These are phyloP conservation scores for Globisporangium emineosum DNA, from an alignment of 352 stramenopile genomes.

Conservation along the genomic window DNA sequence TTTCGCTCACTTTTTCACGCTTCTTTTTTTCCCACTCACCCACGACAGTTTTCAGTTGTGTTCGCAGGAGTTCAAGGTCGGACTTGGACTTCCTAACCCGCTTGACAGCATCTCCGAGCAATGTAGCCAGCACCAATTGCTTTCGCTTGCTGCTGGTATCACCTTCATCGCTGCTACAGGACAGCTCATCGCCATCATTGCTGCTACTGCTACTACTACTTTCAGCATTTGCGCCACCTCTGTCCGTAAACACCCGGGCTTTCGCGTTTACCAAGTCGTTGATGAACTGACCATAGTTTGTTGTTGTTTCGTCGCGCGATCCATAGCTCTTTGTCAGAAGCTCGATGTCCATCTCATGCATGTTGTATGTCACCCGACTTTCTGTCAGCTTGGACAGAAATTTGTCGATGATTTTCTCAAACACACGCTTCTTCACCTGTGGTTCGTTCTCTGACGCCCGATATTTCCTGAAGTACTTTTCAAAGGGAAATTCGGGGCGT, in stretches of 20 bases:
- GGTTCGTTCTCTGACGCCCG: slow-evolving; percentile 30
- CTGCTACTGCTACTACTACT: slow-evolving; percentile 26
- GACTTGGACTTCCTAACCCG: slow-evolving; percentile 29
- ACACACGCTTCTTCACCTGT: slow-evolving; percentile 52
- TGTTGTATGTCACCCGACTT: slow-evolving; percentile 55
- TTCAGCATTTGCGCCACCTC: slow-evolving; percentile 2
- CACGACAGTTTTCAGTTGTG: slow-evolving; percentile 18
- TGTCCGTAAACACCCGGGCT: slow-evolving; percentile 4
- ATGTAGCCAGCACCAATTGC: slow-evolving; percentile 21
- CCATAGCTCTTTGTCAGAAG: slow-evolving; percentile 34
- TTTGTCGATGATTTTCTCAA: slow-evolving; percentile 76
- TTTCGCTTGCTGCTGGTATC: slow-evolving; percentile 26
- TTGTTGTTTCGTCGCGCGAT: slow-evolving; percentile 20
- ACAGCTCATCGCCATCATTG: slow-evolving; percentile 33
- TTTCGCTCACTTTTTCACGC: slow-evolving; percentile 40
- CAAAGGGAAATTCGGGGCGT: slow-evolving; percentile 55
- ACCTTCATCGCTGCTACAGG: slow-evolving; percentile 47
- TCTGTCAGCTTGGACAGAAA: slow-evolving; percentile 60
- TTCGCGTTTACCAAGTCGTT: slow-evolving; percentile 40
- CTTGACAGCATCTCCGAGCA: slow-evolving; percentile 37
- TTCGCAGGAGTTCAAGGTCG: slow-evolving; percentile 35
- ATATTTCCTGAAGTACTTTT: slow-evolving; percentile 79
- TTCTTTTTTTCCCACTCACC: slow-evolving; percentile 25
- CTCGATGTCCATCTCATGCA: slow-evolving; percentile 61
- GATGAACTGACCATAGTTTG: slow-evolving; percentile 57